Base-by-base conservation (phyloP, 805 yeast genomes). In the Hemisphaericaspora nanyangensis region DNA sequence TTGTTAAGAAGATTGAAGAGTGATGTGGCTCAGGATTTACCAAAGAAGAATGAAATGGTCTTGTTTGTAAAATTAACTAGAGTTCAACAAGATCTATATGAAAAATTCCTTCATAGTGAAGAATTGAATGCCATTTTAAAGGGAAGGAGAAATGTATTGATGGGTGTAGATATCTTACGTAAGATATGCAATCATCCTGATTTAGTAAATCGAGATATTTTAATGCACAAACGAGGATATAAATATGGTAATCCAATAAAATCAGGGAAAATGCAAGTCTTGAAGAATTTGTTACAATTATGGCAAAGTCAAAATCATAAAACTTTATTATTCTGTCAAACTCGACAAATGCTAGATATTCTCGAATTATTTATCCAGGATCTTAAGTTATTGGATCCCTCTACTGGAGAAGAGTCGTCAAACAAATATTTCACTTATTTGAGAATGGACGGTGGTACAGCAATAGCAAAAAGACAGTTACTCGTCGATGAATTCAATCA, bases 141-240 rank as follows among this genome's bases (percentile, higher is more conserved):
- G 16, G 96, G 97, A 1, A 81, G 76, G 50, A 63, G 95, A 38
- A 87, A 89, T 51, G 87, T 89, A 4, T 66, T 93, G 30, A 85
- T 74, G 71, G 98, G 98, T 1, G 91, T 93, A 26, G 97, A 91
- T 60, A 76, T 87, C 17, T 58, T 93, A 39, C 72, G 98, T 43
- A 93, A 93, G 56, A 87, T 93, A 2, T 93, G 99, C 59, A 93
- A 93, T 58, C 98, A 93, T 67, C 99, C 99, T 0, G 97, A 93
- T 58, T 65, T 93, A 40, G 79, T 81, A 3, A 68, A 72, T 34
- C 54, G 75, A 10, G 76, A 74, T 11, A 39, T 53, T 2, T 49
- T 69, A 15, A 38, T 47, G 46, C 56, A 53, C n/a, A 61, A 60
- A 18, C 63, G 31, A 63, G 63, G 47, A 37, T 56, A 55, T 29